phyloP scores from a whole-genome alignment of 805 yeast species.

The Hyphopichia homilentoma region DNA sequence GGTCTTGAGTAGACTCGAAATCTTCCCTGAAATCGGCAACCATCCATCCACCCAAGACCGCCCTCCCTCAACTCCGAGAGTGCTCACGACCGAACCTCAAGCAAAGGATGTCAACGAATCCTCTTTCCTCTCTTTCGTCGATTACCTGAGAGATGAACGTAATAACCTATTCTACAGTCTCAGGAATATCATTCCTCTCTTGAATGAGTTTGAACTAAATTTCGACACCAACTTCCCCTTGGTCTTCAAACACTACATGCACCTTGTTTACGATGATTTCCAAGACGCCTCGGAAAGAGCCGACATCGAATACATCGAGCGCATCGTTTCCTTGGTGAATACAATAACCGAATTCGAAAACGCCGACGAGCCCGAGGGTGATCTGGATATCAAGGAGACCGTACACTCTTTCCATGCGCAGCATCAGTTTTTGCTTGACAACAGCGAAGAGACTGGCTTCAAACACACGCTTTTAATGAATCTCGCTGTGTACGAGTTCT shows the following conservation, averaged over 20 bases:
- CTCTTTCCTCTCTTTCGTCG: not conserved
- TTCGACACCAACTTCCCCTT: conserved; percentile 20
- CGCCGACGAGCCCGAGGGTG: conserved; percentile 15
- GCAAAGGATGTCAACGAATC: not conserved
- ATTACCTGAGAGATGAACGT: conserved; percentile 12
- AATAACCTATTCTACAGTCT: conserved; percentile 10
- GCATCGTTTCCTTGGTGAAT: conserved; percentile 15
- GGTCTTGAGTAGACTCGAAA: conserved; percentile 9
- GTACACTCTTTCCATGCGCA: conserved; percentile 19
- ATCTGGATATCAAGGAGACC: conserved; percentile 14
- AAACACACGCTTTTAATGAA: conserved; percentile 27
- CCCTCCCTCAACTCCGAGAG: too few species aligned
- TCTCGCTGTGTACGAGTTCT: conserved; percentile 16
- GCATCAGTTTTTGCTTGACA: conserved; percentile 17
- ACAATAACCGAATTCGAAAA: conserved; percentile 28
- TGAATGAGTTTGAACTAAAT: conserved; percentile 23
- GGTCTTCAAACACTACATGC: conserved; percentile 20
- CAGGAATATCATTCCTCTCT: conserved; percentile 18
- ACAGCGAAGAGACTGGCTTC: conserved; percentile 3
- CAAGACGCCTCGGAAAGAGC: conserved; percentile 12
- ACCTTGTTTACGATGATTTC: conserved; percentile 14
- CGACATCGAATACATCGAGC: conserved; percentile 21
- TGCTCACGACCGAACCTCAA: not conserved
- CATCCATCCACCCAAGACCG: too few species aligned
- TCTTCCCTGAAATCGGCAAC: conserved; percentile 16